Conservation (phyloP, 108 stramenopile species). For the Thalassiosira profunda region DNA sequence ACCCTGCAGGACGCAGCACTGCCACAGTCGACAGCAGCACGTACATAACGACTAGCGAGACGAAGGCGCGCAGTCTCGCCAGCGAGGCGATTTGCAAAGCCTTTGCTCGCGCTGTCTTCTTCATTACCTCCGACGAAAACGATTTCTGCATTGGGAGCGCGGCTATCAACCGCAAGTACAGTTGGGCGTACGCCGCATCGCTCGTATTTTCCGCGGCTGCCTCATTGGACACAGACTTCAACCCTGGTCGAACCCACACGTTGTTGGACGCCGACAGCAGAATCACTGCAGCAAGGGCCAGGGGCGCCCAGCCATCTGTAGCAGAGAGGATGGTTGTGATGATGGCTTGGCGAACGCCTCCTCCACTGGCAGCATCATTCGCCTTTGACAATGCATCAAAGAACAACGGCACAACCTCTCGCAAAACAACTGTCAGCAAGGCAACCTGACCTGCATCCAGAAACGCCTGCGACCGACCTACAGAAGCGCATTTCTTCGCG, state of each 20-base stretch:
- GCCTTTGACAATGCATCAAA: slow-evolving; percentile 5
- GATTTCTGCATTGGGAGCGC: slow-evolving; percentile 46
- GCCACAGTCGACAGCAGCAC: slow-evolving; percentile 69
- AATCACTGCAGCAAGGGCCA: slow-evolving; percentile 57
- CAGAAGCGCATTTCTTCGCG: slow-evolving; percentile 21
- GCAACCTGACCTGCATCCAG: slow-evolving; percentile 50
- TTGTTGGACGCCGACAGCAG: slow-evolving; percentile 44
- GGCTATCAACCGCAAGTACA: slow-evolving; percentile 72
- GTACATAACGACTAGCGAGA: slow-evolving; percentile 41
- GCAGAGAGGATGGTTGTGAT: slow-evolving; percentile 24
- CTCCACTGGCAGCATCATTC: too few species aligned
- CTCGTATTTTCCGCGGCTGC: slow-evolving; percentile 44
- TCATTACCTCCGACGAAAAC: slow-evolving; percentile 20
- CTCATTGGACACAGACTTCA: slow-evolving; percentile 24
- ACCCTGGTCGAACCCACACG: slow-evolving; percentile 38
- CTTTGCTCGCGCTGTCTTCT: slow-evolving; percentile 45
- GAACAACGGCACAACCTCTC: slow-evolving; percentile 41
- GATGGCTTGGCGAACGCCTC: slow-evolving; percentile 13
- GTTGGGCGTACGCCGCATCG: slow-evolving; percentile 67
- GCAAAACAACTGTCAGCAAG: slow-evolving; percentile 46
- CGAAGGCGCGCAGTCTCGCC: slow-evolving; percentile 66
- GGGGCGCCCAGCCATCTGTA: slow-evolving; percentile 62
- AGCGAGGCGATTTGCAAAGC: slow-evolving; percentile 49
- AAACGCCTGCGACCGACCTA: slow-evolving; percentile 62
- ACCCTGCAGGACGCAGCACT: slow-evolving; percentile 52